Percentiles rank a stretch among this genome's conserved stretches.
phyloP scores from a whole-genome alignment of 371 early-diverging fungal species.

The Coemansia sp. region DNA sequence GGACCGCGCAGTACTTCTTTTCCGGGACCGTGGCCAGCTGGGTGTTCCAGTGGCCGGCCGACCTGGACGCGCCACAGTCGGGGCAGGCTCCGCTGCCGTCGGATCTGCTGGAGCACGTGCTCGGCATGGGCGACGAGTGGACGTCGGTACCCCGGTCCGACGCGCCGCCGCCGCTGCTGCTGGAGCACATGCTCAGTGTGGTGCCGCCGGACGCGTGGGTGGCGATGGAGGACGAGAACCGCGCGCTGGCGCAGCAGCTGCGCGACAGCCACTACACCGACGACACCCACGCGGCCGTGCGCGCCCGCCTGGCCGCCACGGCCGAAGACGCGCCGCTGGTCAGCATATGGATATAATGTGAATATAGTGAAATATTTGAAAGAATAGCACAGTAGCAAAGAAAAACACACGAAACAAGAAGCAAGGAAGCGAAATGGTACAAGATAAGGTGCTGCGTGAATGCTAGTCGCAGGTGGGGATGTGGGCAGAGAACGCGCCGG shows the following conservation, averaged over 20 bases:
- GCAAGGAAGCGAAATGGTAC: not conserved
- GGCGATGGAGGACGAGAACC: slow-evolving; percentile 2
- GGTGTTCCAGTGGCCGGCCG: slow-evolving; percentile 38
- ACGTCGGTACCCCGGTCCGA: not conserved
- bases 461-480: slow-evolving; percentile 20
- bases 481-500: slow-evolving; percentile 21
- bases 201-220: slow-evolving; percentile 26
- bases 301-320: not conserved
- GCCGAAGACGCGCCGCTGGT: slow-evolving; percentile 9
- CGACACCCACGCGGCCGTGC: slow-evolving; percentile 10
- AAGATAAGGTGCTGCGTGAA: not conserved
- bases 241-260: slow-evolving; percentile 11
- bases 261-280: slow-evolving; percentile 12
- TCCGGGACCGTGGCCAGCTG: slow-evolving; percentile 27
- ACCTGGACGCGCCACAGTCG: not conserved
- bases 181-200: slow-evolving; percentile 40
- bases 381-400: not conserved
- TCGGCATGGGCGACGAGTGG: not conserved
- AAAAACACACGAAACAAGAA: not conserved
- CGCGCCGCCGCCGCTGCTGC: slow-evolving; percentile 14
- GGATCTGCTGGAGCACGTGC: slow-evolving; percentile 15
- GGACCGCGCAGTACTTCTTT: slow-evolving; percentile 38
- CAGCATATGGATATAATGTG: slow-evolving; percentile 22
- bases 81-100: slow-evolving; percentile 29
- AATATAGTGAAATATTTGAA: not conserved